These are phyloP conservation scores for Castanopsis chinensis DNA, from an alignment of 306 rosid genomes.

Conservation along the genomic window DNA sequence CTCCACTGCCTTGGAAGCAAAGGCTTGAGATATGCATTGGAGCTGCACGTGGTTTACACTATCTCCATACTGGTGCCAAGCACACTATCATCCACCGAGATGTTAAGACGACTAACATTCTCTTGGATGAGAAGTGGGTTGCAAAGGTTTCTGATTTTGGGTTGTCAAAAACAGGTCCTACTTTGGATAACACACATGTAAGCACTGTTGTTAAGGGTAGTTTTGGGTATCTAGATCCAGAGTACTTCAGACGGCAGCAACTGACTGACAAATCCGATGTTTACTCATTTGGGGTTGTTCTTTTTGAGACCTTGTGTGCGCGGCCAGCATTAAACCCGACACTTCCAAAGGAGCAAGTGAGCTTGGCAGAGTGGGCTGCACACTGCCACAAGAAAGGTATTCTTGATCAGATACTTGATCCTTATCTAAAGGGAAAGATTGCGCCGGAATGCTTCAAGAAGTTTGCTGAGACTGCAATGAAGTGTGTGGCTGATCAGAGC, in stretches of 20 bases:
- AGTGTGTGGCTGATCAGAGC: slow-evolving; percentile 93
- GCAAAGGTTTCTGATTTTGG: slow-evolving; percentile 99
- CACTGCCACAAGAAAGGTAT: slow-evolving; percentile 92
- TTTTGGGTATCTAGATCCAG: slow-evolving; percentile 98
- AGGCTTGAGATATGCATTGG: slow-evolving; percentile 99
- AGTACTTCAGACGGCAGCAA: slow-evolving; percentile 97
- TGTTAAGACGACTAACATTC: slow-evolving; percentile 96
- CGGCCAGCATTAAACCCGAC: slow-evolving; percentile 96
- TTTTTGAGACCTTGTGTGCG: slow-evolving; percentile 89
- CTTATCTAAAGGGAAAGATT: slow-evolving; percentile 87
- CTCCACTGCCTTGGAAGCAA: slow-evolving; percentile 98
- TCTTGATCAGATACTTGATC: slow-evolving; percentile 77
- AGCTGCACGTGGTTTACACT: slow-evolving; percentile 96
- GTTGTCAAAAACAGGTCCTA: slow-evolving; percentile 95
- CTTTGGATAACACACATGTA: slow-evolving; percentile 94
- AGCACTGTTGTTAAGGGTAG: slow-evolving; percentile 99
- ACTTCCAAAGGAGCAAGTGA: slow-evolving; percentile 92
- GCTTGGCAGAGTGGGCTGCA: slow-evolving; percentile 98
- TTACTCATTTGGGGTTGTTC: slow-evolving; percentile 96
- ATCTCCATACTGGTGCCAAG: slow-evolving; percentile 98
- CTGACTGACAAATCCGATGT: slow-evolving; percentile 97
- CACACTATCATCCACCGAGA: slow-evolving; percentile 97
- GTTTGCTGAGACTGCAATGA: slow-evolving; percentile 97
- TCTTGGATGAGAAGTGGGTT: slow-evolving; percentile 96
- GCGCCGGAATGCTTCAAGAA: slow-evolving; percentile 91